Percentiles rank a stretch among this genome's conserved stretches.
These are phyloP conservation scores for Adenanthera pavonina DNA, from an alignment of 306 rosid species.

Conservation along the genomic window DNA sequence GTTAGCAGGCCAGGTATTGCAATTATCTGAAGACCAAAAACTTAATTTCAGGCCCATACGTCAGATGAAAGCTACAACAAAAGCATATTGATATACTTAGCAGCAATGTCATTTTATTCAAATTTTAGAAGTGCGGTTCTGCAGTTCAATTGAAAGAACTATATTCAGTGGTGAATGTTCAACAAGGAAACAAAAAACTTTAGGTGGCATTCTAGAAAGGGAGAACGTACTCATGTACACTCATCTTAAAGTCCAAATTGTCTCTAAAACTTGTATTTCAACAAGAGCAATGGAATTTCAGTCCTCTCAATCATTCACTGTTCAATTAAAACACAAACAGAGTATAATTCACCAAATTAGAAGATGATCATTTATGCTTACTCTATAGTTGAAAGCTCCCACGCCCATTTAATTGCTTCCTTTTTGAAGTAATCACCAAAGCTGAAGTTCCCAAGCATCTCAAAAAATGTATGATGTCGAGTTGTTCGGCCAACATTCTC, in stretches of 20 bases:
- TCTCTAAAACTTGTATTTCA: constrained; percentile 8
- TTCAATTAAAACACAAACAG: not conserved
- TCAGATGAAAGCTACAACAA: not conserved
- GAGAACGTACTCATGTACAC: not conserved
- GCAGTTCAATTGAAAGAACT: not conserved
- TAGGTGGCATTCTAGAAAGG: not conserved
- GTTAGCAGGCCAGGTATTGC: not conserved
- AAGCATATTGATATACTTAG: not conserved
- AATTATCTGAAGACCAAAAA: not conserved
- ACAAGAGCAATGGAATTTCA: not conserved
- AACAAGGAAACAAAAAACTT: too few relatives aligned
- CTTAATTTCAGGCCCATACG: not conserved
- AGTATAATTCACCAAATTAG: not conserved
- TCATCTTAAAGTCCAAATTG: not conserved
- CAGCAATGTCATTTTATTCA: not conserved
- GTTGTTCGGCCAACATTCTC: constrained; percentile 89
- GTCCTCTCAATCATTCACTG: not conserved
- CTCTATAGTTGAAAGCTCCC: constrained; percentile 91
- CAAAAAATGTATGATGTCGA: constrained; percentile 90
- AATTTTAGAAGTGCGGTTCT: not conserved
- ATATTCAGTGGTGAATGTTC: not conserved
- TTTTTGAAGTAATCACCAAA: constrained; percentile 96
- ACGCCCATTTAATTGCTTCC: constrained; percentile 94
- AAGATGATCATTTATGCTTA: constrained; percentile 43
- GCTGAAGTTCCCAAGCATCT: constrained; percentile 99